Evolutionary conservation across 1,139 yeast genomes (phyloP), one percentile per base, ranked within the genome.

Genomic region (Pichia sp.): DNA sequence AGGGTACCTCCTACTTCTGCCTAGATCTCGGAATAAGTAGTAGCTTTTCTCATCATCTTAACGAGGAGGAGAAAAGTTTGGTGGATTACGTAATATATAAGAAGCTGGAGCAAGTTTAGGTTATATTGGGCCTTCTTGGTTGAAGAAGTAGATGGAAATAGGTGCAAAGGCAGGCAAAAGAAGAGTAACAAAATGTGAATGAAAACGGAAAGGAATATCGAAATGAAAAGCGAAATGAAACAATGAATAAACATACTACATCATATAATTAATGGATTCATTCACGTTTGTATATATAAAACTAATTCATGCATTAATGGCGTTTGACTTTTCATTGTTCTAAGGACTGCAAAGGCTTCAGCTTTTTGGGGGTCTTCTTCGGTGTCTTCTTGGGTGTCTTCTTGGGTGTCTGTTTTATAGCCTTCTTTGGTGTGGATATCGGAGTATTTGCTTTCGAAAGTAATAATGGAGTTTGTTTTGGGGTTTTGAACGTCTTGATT

Each of bases 381-480:
- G 54, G 48, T 8, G 36, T 26, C 44, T 34, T 41, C 30, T 42
- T 49, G 15, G 50, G 23, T 13, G 46, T 30, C 34, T 52, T 48
- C 38, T 52, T 52, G 4, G 49, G 49, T 7, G 51, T 48, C 31
- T 49, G 50, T 29, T 49, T 41, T 15, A 44, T 23, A 11, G 50
- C 41, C 26, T 41, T 41, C 7, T 45, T 31, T n/a, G 51, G 50
- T 13, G 52, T 44, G 11, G 32, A 13, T 10, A 23, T 51, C 16
- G 54, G 45, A 26, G 48, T 43, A 6, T 26, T 26, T 8, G 45
- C n/a, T 16, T 15, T 26, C 7, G 45, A 19, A 42, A 8, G 13
- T 42, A 15, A 26, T 30, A n/a, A 31, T 30, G 51, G 44, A 7
- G 49, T 36, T 49, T 40, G 38, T 30, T 51, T 46, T 16, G 16